A percentile compares a stretch with the other conserved stretches of the same genome.
Evolutionary conservation across 495 filamentous ascomycete genomes (phyloP).

Genomic region (Rostrohypoxylon terebratum): DNA sequence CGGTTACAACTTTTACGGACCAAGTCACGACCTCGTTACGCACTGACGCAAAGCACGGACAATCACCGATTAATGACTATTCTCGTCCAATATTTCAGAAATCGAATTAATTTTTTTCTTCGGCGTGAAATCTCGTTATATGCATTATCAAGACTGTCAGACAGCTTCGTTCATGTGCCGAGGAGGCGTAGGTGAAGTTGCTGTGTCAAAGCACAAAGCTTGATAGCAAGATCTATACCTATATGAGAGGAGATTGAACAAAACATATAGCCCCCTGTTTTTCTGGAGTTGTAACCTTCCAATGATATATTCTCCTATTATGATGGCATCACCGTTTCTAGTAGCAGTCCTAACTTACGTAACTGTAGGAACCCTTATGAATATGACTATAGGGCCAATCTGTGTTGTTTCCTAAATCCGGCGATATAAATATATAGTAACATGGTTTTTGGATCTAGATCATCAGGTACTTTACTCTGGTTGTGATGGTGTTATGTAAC

Average conservation of each 20-base stretch:
- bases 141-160: background rate
- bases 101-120: slow-evolving; percentile 17
- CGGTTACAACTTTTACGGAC: slow-evolving; percentile 33
- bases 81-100: background rate
- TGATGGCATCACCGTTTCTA: background rate
- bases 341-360: background rate
- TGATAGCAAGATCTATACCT: background rate
- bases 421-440: background rate
- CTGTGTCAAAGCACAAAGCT: slow-evolving; percentile 4
- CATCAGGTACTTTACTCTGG: background rate
- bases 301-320: background rate
- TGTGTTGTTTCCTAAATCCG: background rate
- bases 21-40: slow-evolving; percentile 34
- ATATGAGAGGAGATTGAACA: background rate
- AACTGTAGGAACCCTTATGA: background rate
- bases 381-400: background rate
- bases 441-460: background rate
- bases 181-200: slow-evolving; percentile 4
- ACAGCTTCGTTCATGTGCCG: background rate
- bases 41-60: slow-evolving; percentile 39
- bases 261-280: slow-evolving; percentile 8
- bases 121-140: background rate
- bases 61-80: slow-evolving; percentile 3
- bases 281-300: background rate
- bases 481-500: slow-evolving; percentile 9